A percentile compares a stretch with the other conserved stretches of the same genome.
Conservation (phyloP, 495 filamentous ascomycete genomes). For the Xylaria scruposa region DNA sequence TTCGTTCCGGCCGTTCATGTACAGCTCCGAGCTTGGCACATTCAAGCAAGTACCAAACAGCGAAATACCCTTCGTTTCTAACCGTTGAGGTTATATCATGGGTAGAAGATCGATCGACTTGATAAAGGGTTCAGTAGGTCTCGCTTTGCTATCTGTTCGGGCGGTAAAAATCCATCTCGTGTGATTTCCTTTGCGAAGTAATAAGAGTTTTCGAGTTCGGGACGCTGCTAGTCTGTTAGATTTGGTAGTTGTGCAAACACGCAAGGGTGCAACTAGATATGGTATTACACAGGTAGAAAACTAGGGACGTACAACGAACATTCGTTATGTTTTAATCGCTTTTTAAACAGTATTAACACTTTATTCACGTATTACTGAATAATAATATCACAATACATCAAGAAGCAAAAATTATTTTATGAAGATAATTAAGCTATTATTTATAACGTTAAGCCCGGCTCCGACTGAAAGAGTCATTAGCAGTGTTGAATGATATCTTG, state of each 20-base stretch:
- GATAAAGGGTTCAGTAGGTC: not conserved
- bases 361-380: not conserved
- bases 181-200: not conserved
- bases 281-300: not conserved
- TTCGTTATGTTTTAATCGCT: not conserved
- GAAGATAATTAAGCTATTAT: not conserved
- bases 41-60: slow-evolving; percentile 22
- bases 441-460: not conserved
- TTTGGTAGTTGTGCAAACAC: not conserved
- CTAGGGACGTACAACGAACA: not conserved
- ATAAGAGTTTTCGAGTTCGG: not conserved
- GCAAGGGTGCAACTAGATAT: not conserved
- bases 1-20: slow-evolving; percentile 13
- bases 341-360: not conserved
- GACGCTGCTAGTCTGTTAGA: not conserved
- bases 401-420: no score
- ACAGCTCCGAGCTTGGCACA: slow-evolving; percentile 7
- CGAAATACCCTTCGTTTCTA: slow-evolving; percentile 20
- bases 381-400: not conserved
- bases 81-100: not conserved
- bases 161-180: not conserved
- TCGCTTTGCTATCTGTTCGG: not conserved
- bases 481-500: not conserved
- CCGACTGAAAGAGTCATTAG: not conserved
- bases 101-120: not conserved